Conservation (phyloP, 2,329 filamentous ascomycete species). For the Fusarium palustre region DNA sequence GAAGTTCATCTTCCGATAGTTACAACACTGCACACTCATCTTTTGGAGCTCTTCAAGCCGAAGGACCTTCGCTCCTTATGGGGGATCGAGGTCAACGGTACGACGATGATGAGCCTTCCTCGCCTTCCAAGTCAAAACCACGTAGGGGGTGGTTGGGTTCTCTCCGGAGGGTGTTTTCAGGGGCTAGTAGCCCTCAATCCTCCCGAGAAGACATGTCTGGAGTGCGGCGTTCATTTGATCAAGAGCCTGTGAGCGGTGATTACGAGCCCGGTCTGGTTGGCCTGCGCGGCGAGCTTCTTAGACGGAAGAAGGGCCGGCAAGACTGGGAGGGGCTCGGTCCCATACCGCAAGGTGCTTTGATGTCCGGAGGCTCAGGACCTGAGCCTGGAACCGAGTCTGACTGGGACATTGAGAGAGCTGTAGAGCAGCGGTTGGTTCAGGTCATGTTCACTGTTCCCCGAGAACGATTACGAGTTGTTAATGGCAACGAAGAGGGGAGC, state of each 20-base stretch:
- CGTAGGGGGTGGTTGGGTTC: slow-evolving; percentile 76
- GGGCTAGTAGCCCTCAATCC: slow-evolving; percentile 51
- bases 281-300: slow-evolving; percentile 61
- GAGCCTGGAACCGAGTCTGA: slow-evolving; percentile 67
- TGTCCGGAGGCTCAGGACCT: slow-evolving; percentile 49
- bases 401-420: slow-evolving; percentile 81
- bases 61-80: slow-evolving; percentile 63
- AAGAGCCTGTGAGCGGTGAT: slow-evolving; percentile 54
- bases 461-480: slow-evolving; percentile 88
- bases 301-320: slow-evolving; percentile 66
- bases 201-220: slow-evolving; percentile 48
- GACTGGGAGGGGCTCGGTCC: slow-evolving; percentile 61
- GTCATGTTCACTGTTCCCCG: slow-evolving; percentile 95
- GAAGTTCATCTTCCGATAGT: slow-evolving; percentile 58
- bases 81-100: slow-evolving; percentile 46
- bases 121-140: slow-evolving; percentile 68
- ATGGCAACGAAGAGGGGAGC: slow-evolving; percentile 68
- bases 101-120: slow-evolving; percentile 59
- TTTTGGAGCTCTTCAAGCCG: slow-evolving; percentile 64
- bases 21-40: slow-evolving; percentile 67
- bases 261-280: slow-evolving; percentile 60
- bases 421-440: slow-evolving; percentile 78
- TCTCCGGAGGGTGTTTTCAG: slow-evolving; percentile 70
- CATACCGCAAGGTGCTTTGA: slow-evolving; percentile 28
- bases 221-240: slow-evolving; percentile 50